A percentile compares a stretch with the other conserved stretches of the same genome.
Evolutionary conservation across 164 flowering plant genomes (phyloP).

Genomic region (Santalum album): DNA sequence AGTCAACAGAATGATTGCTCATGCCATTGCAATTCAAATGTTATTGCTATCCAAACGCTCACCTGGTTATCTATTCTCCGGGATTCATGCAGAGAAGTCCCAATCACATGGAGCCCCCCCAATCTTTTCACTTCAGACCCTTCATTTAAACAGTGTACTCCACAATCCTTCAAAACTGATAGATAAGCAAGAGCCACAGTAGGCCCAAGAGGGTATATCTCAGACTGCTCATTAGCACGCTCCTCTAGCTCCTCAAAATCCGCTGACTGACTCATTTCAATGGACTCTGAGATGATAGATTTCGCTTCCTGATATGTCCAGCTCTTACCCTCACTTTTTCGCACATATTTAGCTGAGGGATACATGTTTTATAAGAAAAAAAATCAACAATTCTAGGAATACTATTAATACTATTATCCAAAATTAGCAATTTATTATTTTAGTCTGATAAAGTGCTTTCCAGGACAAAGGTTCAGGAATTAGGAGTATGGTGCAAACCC

Average conservation of each 20-base stretch:
- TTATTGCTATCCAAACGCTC: constrained; percentile 8
- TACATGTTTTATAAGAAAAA: too few relatives aligned
- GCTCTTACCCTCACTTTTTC: constrained; percentile 60
- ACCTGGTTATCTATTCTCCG: constrained; percentile 99
- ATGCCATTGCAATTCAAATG: too few relatives aligned
- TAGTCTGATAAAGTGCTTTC: too few relatives aligned
- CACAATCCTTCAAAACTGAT: constrained; percentile 74
- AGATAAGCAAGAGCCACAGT: constrained; percentile 69
- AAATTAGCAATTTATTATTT: neutral
- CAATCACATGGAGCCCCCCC: constrained; percentile 99
- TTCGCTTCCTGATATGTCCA: constrained; percentile 68
- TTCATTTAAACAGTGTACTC: constrained; percentile 64
- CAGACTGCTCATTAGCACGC: constrained; percentile 56
- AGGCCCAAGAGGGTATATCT: constrained; percentile 76
- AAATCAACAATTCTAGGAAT: too few relatives aligned
- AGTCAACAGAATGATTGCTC: too few relatives aligned
- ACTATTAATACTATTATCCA: too few relatives aligned
- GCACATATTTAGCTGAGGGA: constrained; percentile 57
- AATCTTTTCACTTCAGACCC: constrained; percentile 84
- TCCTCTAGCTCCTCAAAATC: constrained; percentile 47
- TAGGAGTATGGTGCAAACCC: too few relatives aligned
- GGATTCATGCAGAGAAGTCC: constrained; percentile 94
- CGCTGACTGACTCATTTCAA: constrained; percentile 68
- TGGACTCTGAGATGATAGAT: constrained; percentile 58
- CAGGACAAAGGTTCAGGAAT: too few relatives aligned